phyloP scores from a whole-genome alignment of 2,329 filamentous ascomycete species.

The Fusarium pininemorale region DNA sequence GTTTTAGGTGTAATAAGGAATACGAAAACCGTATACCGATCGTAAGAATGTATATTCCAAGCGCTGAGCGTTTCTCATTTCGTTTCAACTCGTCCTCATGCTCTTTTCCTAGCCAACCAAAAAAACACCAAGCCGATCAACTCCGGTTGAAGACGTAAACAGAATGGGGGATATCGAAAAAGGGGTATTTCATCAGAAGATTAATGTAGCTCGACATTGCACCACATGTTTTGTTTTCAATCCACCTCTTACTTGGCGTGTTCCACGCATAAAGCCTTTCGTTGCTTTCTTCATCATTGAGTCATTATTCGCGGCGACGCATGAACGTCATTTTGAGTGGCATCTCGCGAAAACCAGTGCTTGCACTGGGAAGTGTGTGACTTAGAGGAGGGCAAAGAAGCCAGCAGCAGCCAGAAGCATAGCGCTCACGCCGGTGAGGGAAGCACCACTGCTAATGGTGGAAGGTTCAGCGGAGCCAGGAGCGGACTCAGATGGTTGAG shows the following conservation, averaged over 20 bases:
- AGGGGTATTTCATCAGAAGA: constrained; percentile 41
- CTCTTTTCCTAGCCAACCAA: constrained; percentile 28
- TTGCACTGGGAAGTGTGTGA: constrained; percentile 40
- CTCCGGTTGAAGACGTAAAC: constrained; percentile 36
- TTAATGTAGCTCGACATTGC: constrained; percentile 40
- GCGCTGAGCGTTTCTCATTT: constrained; percentile 37
- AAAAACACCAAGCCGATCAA: constrained; percentile 44
- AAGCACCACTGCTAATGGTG: constrained; percentile 42
- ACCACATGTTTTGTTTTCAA: constrained; percentile 26
- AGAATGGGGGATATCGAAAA: constrained; percentile 38
- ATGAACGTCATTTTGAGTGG: constrained; percentile 22
- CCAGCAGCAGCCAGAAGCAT: constrained; percentile 50
- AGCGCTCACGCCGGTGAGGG: constrained; percentile 48
- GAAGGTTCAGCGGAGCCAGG: constrained; percentile 32
- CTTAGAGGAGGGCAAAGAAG: constrained; percentile 49
- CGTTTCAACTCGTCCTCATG: constrained; percentile 26
- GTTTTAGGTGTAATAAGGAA: constrained; percentile 35
- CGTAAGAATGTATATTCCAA: constrained; percentile 33
- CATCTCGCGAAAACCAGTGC: constrained; percentile 16
- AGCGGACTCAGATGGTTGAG: constrained; percentile 37
- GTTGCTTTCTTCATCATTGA: constrained; percentile 41
- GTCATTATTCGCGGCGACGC: constrained; percentile 49
- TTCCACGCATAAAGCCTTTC: constrained; percentile 19
- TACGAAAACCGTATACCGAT: constrained; percentile 29
- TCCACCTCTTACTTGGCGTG: constrained; percentile 6